These are phyloP conservation scores for Arthrobotrys conoides DNA, from an alignment of 2,329 filamentous ascomycete genomes.

Conservation along the genomic window DNA sequence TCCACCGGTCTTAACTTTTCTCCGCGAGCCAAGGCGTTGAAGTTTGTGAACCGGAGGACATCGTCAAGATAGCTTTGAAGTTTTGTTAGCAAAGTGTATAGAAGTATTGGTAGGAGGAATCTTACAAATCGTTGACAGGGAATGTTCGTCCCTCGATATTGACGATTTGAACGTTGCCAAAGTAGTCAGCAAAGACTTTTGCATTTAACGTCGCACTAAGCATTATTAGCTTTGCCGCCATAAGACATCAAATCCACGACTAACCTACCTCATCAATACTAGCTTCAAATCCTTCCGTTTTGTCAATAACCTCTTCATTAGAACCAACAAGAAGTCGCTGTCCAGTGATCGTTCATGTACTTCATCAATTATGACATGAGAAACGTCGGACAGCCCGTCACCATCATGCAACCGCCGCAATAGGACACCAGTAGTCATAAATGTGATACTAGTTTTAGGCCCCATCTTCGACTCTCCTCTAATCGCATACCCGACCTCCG, in stretches of 20 bases:
- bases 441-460: slow-evolving; percentile 84
- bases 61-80: slow-evolving; percentile 82
- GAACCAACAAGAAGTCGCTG: slow-evolving; percentile 90
- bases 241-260: not conserved
- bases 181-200: slow-evolving; percentile 86
- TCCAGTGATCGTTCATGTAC: slow-evolving; percentile 96
- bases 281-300: slow-evolving; percentile 85
- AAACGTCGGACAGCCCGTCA: slow-evolving; percentile 87
- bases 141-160: slow-evolving; percentile 91
- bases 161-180: slow-evolving; percentile 82
- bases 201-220: slow-evolving; percentile 87
- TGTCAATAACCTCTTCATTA: slow-evolving; percentile 85
- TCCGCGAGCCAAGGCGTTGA: slow-evolving; percentile 69
- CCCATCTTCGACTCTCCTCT: slow-evolving; percentile 84
- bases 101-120: slow-evolving; percentile 65
- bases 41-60: slow-evolving; percentile 83
- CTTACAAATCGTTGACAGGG: slow-evolving; percentile 82
- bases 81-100: slow-evolving; percentile 3
- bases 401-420: slow-evolving; percentile 91
- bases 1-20: slow-evolving; percentile 33
- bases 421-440: slow-evolving; percentile 94
- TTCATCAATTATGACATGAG: slow-evolving; percentile 95
- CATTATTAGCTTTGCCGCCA: not conserved
- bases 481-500: slow-evolving; percentile 92
- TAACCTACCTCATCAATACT: slow-evolving; percentile 80